These are phyloP conservation scores for Tephrocybe rancida DNA, from an alignment of 768 basidiomycete species.

Conservation along the genomic window DNA sequence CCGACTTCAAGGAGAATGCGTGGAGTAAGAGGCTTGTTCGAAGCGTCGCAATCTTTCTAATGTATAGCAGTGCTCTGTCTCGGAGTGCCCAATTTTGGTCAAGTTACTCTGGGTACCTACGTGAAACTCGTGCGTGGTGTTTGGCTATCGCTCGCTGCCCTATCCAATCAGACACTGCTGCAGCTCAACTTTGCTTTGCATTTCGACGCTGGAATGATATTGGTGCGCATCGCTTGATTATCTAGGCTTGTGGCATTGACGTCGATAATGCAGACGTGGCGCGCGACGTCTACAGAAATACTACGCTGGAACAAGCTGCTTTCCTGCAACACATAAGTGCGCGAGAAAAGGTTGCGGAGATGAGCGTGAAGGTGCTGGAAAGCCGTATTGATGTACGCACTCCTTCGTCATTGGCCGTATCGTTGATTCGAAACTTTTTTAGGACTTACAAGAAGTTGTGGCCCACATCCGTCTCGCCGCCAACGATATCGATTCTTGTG, in stretches of 20 bases:
- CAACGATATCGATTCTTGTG: background rate
- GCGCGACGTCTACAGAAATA: slow-evolving; percentile 66
- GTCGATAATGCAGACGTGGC: slow-evolving; percentile 50
- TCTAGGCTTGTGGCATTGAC: background rate
- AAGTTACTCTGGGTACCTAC: slow-evolving; percentile 81
- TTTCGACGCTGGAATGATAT: slow-evolving; percentile 77
- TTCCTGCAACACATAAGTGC: slow-evolving; percentile 48
- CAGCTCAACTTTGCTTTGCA: slow-evolving; percentile 78
- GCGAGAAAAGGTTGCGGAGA: slow-evolving; percentile 41
- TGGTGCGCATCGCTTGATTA: slow-evolving; percentile 38
- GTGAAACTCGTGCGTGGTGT: slow-evolving; percentile 67
- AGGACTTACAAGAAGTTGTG: slow-evolving; percentile 18
- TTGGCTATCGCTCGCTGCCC: slow-evolving; percentile 1
- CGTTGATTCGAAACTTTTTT: background rate
- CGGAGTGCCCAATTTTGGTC: slow-evolving; percentile 86
- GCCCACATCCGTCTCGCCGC: slow-evolving; percentile 8
- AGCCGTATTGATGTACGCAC: slow-evolving; percentile 25
- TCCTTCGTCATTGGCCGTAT: background rate
- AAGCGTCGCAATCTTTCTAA: background rate
- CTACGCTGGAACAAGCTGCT: slow-evolving; percentile 57
- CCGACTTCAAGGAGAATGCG: slow-evolving; percentile 45
- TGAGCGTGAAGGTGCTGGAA: slow-evolving; percentile 31
- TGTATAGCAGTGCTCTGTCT: slow-evolving; percentile 58
- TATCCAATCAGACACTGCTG: background rate
- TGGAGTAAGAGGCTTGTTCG: slow-evolving; percentile 39